Evolutionary conservation across 2,329 filamentous ascomycete genomes (phyloP).

Genomic region (Mycosphaerella arachidis): DNA sequence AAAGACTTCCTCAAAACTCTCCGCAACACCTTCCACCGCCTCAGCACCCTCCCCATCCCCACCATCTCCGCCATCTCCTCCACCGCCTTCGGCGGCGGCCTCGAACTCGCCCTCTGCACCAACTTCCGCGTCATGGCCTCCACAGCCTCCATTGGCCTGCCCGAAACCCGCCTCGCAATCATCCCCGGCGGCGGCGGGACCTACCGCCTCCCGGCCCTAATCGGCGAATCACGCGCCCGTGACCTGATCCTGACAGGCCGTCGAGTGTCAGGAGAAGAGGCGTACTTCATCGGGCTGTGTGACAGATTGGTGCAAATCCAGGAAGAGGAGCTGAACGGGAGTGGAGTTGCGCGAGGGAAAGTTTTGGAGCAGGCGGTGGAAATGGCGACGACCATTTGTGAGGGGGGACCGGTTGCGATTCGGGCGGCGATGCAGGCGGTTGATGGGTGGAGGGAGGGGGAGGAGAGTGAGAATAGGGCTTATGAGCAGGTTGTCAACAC

Average conservation of each 20-base stretch:
- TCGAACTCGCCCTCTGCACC: conserved; percentile 86
- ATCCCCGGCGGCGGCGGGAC: conserved; percentile 93
- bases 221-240: conserved; percentile 75
- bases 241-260: conserved; percentile 88
- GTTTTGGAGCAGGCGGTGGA: conserved; percentile 72
- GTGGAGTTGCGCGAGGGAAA: conserved; percentile 57
- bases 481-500: conserved; percentile 80
- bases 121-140: conserved; percentile 84
- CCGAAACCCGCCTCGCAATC: conserved; percentile 89
- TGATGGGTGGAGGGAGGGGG: conserved; percentile 57
- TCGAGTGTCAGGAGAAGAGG: conserved; percentile 75
- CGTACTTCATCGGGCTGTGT: conserved; percentile 85
- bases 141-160: conserved; percentile 72
- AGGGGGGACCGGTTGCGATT: conserved; percentile 81
- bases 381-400: conserved; percentile 78
- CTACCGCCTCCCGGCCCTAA: conserved; percentile 74
- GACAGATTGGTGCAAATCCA: conserved; percentile 82
- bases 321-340: conserved; percentile 49
- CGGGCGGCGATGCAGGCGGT: conserved; percentile 77
- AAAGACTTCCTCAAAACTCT: conserved; percentile 71
- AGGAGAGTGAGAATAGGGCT: conserved; percentile 79
- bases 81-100: conserved; percentile 82
- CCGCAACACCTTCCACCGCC: conserved; percentile 66
- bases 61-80: conserved; percentile 86
- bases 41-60: conserved; percentile 75